phyloP scores from a whole-genome alignment of 139 green algal species.

The Ettlia oleoabundans region DNA sequence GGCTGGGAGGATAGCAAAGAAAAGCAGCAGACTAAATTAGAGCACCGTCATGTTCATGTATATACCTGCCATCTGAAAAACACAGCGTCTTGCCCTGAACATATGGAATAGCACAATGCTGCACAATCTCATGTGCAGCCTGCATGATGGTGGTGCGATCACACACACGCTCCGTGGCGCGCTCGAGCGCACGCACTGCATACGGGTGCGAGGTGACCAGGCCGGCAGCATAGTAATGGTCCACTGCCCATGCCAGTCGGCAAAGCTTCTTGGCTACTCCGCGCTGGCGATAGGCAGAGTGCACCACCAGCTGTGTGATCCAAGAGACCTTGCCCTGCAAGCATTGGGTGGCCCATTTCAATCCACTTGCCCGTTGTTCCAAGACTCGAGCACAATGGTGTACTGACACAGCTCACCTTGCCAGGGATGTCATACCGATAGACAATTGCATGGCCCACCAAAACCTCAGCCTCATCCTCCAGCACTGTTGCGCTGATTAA shows the following conservation, averaged over 20 bases:
- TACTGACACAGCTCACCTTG: background rate
- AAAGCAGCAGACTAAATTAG: no score
- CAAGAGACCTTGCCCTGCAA: background rate
- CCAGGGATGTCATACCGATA: background rate
- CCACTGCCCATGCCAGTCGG: background rate
- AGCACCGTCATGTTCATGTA: background rate
- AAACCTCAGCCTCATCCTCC: background rate
- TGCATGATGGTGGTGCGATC: background rate
- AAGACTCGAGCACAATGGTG: background rate
- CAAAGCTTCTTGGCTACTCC: background rate
- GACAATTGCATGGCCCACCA: background rate
- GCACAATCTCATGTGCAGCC: background rate
- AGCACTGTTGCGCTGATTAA: background rate
- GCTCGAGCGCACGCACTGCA: background rate
- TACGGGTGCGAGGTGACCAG: background rate
- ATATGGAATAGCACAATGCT: background rate
- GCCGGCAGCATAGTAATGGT: background rate
- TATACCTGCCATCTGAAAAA: background rate
- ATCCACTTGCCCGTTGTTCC: background rate
- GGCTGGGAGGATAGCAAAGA: no score
- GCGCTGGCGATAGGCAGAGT: background rate
- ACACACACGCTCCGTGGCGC: background rate
- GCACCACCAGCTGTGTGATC: background rate
- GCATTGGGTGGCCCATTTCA: background rate
- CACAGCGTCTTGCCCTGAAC: background rate